A percentile compares a stretch with the other conserved stretches of the same genome.
These are phyloP conservation scores for Populus alba DNA, from an alignment of 345 rosid genomes.

Conservation along the genomic window DNA sequence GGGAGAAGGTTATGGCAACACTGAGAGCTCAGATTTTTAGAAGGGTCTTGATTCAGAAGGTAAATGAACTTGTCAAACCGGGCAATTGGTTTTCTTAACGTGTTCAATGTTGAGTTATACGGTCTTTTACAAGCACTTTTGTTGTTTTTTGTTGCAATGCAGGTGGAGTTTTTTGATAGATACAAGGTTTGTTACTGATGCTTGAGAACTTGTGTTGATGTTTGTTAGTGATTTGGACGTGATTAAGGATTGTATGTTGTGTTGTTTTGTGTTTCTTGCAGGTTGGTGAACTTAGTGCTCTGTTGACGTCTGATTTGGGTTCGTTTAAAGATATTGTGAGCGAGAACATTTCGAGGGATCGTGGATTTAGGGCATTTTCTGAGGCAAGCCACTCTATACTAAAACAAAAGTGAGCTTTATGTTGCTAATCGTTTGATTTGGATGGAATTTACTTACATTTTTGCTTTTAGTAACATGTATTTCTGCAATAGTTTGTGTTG, in stretches of 20 bases:
- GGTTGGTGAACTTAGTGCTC: slow-evolving; percentile 87
- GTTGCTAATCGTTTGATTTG: slow-evolving; percentile 16
- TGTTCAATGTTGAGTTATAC: background rate
- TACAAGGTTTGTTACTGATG: slow-evolving; percentile 58
- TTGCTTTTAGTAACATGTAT: background rate
- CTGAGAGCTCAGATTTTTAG: slow-evolving; percentile 76
- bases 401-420: slow-evolving; percentile 57
- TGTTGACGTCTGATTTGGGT: slow-evolving; percentile 90
- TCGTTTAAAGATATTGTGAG: slow-evolving; percentile 71
- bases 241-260: background rate
- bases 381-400: slow-evolving; percentile 89
- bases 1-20: slow-evolving; percentile 88
- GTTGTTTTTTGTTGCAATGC: slow-evolving; percentile 18
- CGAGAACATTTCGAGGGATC: slow-evolving; percentile 92
- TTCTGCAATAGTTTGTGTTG: background rate
- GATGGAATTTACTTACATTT: slow-evolving; percentile 6
- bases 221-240: background rate
- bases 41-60: slow-evolving; percentile 84
- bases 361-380: slow-evolving; percentile 95
- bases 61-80: slow-evolving; percentile 9
- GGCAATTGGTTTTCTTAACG: background rate
- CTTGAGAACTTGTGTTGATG: background rate
- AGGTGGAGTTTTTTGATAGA: slow-evolving; percentile 88
- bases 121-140: background rate
- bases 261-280: slow-evolving; percentile 21